phyloP scores from a whole-genome alignment of 257 asterid genomes.

The Plantago major region DNA sequence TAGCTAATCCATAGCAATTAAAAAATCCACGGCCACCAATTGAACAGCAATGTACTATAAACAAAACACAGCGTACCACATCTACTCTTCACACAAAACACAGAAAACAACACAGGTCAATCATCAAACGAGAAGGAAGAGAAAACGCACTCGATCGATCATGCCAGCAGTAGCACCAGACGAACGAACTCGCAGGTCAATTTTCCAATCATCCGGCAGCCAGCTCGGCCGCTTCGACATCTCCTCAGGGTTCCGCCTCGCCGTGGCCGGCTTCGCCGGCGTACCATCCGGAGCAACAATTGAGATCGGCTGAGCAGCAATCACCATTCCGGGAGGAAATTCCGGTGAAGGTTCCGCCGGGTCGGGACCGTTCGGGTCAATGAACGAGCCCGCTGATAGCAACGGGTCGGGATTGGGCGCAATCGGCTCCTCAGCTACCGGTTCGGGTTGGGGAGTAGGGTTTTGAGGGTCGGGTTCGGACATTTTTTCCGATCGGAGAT shows the following conservation, averaged over 20 bases:
- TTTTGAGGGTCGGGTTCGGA: background rate
- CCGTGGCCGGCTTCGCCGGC: slow-evolving; percentile 9
- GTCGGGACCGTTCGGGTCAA: background rate
- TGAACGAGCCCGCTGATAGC: background rate
- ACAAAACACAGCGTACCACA: too few species aligned
- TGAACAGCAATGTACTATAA: too few species aligned
- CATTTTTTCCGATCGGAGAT: background rate
- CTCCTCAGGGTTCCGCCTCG: slow-evolving; percentile 32
- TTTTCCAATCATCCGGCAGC: slow-evolving; percentile 2
- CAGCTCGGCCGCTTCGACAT: slow-evolving; percentile 33
- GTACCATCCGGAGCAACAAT: slow-evolving; percentile 23
- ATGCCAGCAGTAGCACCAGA: background rate
- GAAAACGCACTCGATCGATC: background rate
- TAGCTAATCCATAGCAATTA: too few species aligned
- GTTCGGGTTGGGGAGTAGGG: background rate
- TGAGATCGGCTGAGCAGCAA: slow-evolving; percentile 28
- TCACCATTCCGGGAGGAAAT: background rate
- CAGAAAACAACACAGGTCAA: too few species aligned
- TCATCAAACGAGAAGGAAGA: background rate
- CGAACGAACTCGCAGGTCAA: background rate
- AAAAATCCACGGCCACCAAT: too few species aligned
- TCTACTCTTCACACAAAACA: too few species aligned
- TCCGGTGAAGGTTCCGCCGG: background rate
- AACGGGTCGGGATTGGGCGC: background rate
- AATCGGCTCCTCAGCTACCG: too few species aligned